These are phyloP conservation scores for Phialophora verrucosa DNA, from an alignment of 2,329 filamentous ascomycete species.

Conservation along the genomic window DNA sequence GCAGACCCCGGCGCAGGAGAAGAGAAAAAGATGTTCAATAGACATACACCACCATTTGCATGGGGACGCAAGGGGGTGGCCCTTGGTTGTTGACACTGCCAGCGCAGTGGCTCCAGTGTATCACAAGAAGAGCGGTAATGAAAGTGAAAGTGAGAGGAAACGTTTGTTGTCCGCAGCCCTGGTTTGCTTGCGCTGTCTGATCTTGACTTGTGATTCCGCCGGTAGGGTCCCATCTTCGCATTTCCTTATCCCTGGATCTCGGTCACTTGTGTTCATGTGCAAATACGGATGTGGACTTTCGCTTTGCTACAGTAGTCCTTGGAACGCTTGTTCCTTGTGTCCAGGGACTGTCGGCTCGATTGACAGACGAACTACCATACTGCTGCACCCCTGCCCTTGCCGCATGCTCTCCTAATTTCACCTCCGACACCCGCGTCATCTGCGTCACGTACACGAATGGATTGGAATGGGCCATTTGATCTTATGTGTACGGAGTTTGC, in stretches of 20 bases:
- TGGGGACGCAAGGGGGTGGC: neutral
- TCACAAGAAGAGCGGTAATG: neutral
- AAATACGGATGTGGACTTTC: neutral
- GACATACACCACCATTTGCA: constrained; percentile 2
- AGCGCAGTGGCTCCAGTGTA: constrained; percentile 6
- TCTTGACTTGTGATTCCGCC: too few relatives aligned
- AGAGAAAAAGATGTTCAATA: constrained; percentile 4
- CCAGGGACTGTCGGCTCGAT: too few relatives aligned
- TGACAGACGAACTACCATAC: too few relatives aligned
- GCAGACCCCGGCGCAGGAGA: neutral
- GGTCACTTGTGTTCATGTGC: neutral
- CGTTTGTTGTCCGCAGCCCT: neutral
- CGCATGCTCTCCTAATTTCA: too few relatives aligned
- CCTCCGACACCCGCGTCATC: too few relatives aligned
- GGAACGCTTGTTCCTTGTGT: too few relatives aligned
- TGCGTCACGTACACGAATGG: too few relatives aligned
- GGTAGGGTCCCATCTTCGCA: neutral
- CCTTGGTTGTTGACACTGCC: constrained; percentile 5
- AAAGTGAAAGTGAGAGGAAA: neutral
- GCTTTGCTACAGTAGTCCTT: neutral
- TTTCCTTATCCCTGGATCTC: neutral
- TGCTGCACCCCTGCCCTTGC: too few relatives aligned
- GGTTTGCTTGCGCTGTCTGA: neutral
- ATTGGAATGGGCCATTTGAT: too few relatives aligned
- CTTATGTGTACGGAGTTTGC: too few relatives aligned